Conservation (phyloP, 1,284 basidiomycete genomes). For the Sporisorium reilianum region DNA sequence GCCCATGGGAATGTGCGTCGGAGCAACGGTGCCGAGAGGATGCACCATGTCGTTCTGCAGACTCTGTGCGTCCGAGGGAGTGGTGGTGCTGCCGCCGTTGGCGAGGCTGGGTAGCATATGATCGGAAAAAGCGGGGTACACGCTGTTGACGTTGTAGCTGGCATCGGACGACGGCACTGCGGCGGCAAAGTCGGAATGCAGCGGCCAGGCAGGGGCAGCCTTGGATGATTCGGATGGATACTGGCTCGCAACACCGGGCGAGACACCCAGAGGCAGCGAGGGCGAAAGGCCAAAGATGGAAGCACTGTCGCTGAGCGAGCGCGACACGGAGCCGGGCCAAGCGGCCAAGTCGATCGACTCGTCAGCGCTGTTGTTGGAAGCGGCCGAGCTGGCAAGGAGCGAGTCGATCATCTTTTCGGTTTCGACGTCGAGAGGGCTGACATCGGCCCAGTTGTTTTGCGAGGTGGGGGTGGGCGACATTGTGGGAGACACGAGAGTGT, state of each 20-base stretch:
- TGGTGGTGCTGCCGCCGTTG: constrained; percentile 9
- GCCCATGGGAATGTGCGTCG: constrained; percentile 14
- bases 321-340: constrained; percentile 14
- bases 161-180: not conserved
- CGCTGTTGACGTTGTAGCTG: constrained; percentile 7
- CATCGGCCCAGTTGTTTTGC: constrained; percentile 29
- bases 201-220: constrained; percentile 12
- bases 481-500: not conserved
- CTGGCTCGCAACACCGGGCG: constrained; percentile 20
- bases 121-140: constrained; percentile 8
- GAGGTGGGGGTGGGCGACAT: constrained; percentile 17
- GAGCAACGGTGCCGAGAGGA: constrained; percentile 25
- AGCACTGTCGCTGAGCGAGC: constrained; percentile 17
- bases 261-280: constrained; percentile 16
- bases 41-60: constrained; percentile 25
- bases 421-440: constrained; percentile 24
- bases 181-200: constrained; percentile 8
- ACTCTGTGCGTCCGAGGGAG: constrained; percentile 27
- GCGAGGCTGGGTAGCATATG: constrained; percentile 23
- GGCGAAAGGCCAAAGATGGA: constrained; percentile 27
- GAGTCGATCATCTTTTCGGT: constrained; percentile 42
- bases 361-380: not conserved
- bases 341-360: not conserved
- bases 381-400: constrained; percentile 8
- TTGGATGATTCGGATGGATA: constrained; percentile 11